Evolutionary conservation across 2,329 filamentous ascomycete species (phyloP).

Genomic region (Trichoderma polysporum): DNA sequence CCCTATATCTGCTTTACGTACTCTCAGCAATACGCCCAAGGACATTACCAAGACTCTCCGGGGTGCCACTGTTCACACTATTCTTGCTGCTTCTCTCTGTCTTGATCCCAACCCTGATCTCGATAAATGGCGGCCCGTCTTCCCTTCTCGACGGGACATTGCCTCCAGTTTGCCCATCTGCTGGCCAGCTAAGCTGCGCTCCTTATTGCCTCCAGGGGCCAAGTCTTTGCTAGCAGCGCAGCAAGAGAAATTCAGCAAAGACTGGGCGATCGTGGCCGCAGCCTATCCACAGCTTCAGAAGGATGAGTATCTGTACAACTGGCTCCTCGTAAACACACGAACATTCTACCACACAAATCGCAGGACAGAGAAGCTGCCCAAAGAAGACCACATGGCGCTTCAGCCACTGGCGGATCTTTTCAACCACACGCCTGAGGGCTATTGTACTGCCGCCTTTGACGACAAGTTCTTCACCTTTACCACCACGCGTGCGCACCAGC

Average conservation of each 20-base stretch:
- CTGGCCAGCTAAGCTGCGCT: slow-evolving; percentile 46
- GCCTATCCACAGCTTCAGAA: slow-evolving; percentile 34
- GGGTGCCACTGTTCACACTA: slow-evolving; percentile 62
- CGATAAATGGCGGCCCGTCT: slow-evolving; percentile 62
- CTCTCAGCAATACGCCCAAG: slow-evolving; percentile 58
- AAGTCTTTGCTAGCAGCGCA: slow-evolving; percentile 54
- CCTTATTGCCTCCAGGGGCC: slow-evolving; percentile 45
- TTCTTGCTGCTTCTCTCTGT: slow-evolving; percentile 68
- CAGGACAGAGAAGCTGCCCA: slow-evolving; percentile 42
- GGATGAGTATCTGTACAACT: slow-evolving; percentile 52
- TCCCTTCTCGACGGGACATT: slow-evolving; percentile 65
- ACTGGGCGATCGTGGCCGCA: slow-evolving; percentile 40
- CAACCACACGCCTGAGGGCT: slow-evolving; percentile 55
- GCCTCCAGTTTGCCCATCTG: slow-evolving; percentile 44
- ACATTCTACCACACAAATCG: slow-evolving; percentile 58
- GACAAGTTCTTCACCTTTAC: slow-evolving; percentile 54
- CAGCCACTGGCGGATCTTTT: slow-evolving; percentile 74
- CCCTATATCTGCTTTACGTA: slow-evolving; percentile 62
- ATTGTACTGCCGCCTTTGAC: slow-evolving; percentile 56
- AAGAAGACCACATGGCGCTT: slow-evolving; percentile 64
- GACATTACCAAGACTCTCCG: slow-evolving; percentile 53
- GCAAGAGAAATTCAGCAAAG: slow-evolving; percentile 40
- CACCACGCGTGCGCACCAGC: slow-evolving; percentile 49
- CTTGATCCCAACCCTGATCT: slow-evolving; percentile 51
- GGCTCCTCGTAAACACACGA: slow-evolving; percentile 62